Evolutionary conservation across 176 grass and related monocot genomes (phyloP).

Genomic region (Secale cereale): DNA sequence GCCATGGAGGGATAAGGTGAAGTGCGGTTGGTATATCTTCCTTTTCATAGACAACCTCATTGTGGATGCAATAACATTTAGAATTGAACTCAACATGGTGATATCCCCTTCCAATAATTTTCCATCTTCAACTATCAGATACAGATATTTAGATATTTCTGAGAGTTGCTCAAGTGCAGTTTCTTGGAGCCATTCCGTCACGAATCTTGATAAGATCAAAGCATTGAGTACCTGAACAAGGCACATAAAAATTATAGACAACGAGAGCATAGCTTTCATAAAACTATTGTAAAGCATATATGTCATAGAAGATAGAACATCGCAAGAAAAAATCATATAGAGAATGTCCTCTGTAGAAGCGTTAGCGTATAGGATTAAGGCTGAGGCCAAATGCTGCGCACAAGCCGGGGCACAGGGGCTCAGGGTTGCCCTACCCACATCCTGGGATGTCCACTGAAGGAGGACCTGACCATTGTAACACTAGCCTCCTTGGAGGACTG

Average conservation of each 20-base stretch:
- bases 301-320: not conserved
- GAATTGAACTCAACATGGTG: conserved; percentile 51
- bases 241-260: conserved; percentile 13
- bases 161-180: conserved; percentile 75
- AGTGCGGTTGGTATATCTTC: conserved; percentile 90
- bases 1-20: conserved; percentile 72
- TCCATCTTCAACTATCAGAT: conserved; percentile 40
- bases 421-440: no score
- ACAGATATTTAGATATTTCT: conserved; percentile 61
- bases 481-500: no score
- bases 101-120: conserved; percentile 58
- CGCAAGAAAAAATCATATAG: not conserved
- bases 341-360: no score
- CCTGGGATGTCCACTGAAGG: no score
- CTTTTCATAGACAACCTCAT: conserved; percentile 86
- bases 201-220: conserved; percentile 50
- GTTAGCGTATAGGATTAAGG: no score
- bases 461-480: no score
- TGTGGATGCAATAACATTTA: conserved; percentile 73
- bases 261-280: conserved; percentile 15
- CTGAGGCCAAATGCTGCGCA: no score
- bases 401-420: no score
- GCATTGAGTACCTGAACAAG: conserved; percentile 65
- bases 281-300: conserved; percentile 7
- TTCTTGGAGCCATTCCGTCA: conserved; percentile 85